Base-by-base conservation (phyloP, 2,329 filamentous ascomycete species). In the Microascus cirrosus region DNA sequence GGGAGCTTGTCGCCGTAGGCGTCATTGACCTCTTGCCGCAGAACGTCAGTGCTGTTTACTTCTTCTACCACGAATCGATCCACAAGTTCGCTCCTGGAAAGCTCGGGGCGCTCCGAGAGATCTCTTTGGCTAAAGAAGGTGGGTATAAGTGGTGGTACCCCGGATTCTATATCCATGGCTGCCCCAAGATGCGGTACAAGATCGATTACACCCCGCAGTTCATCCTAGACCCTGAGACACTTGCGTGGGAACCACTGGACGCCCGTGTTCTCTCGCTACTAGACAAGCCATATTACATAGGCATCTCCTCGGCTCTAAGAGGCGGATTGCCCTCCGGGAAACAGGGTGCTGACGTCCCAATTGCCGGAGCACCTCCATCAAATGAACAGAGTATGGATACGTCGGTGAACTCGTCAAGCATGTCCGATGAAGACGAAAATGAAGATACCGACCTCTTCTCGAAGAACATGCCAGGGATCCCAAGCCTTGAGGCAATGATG, bases 111-210 rank as follows among this genome's bases (percentile, higher is more conserved):
- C 68, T 93, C 61, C 75, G 85, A 61, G 89, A 94, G 69, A 87
- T 89, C 60, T 76, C 83, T 0, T 69, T 94, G 32, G 86, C 89
- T 0, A 71, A 78, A 2, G 88, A 93, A 65, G 76, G 75, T 6
- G 85, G 82, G 0, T 91, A 92, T 64, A 73, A 79, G 51, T 90
- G 83, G 76, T 94, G 90, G 80, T 94, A 93, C 70, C 86, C 79
- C 6, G 85, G 89, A 6, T 93, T 84, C 69, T 94, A 93, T 65
- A 93, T 94, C 60, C 88, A 92, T 68, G 83, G 74, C 58, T 93
- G 89, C 65, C 77, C 81, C 57, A 94, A 94, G 74, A 93, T 94
- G 89, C 78, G 79, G 63, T 94, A 94, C 74, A 94, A 94, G 74
- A 86, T 85, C 59, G 86, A 91, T 66, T 94, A 89, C 68, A 76